Percentiles rank a stretch among this genome's conserved stretches.
phyloP scores from a whole-genome alignment of 805 yeast species.

The Kluyveromyces siamensis region DNA sequence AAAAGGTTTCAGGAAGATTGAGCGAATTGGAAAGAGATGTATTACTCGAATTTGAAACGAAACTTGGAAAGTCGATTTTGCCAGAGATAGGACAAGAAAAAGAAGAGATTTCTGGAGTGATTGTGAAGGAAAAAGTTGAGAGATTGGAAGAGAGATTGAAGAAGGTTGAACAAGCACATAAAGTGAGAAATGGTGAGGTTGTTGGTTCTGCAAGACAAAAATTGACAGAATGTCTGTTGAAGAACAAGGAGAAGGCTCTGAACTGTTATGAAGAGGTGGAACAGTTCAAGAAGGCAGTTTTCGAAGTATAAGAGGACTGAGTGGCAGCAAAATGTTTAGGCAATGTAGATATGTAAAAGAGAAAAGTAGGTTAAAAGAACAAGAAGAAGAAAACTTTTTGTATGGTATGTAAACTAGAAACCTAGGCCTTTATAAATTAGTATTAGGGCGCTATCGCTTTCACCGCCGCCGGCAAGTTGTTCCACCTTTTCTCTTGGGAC shows the following conservation, averaged over 20 bases:
- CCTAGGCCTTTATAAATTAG: slow-evolving; percentile 80
- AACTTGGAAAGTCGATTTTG: slow-evolving; percentile 36
- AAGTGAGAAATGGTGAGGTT: slow-evolving; percentile 14
- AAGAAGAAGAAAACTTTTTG: slow-evolving; percentile 3
- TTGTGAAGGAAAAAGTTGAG: slow-evolving; percentile 35
- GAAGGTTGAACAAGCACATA: slow-evolving; percentile 25
- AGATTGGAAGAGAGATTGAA: slow-evolving; percentile 31
- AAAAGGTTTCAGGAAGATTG: slow-evolving; percentile 51
- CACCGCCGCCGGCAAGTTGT: slow-evolving; percentile 92
- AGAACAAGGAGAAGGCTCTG: slow-evolving; percentile 55
- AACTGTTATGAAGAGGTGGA: slow-evolving; percentile 80
- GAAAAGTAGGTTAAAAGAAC: slow-evolving; percentile 4
- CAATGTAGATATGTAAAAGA: not conserved
- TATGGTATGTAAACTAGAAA: slow-evolving; percentile 26
- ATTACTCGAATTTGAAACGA: slow-evolving; percentile 40
- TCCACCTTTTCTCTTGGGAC: slow-evolving; percentile 81
- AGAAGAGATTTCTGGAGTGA: slow-evolving; percentile 21
- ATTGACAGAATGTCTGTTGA: slow-evolving; percentile 49
- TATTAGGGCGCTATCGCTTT: slow-evolving; percentile 89
- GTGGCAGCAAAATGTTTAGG: not conserved
- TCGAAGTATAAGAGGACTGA: slow-evolving; percentile 29
- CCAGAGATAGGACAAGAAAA: slow-evolving; percentile 15
- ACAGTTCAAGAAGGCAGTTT: slow-evolving; percentile 52
- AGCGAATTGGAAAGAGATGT: slow-evolving; percentile 46
- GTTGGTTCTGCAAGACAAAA: slow-evolving; percentile 34